Evolutionary conservation across 768 basidiomycete species (phyloP).

Genomic region (Tulasnella calospora): DNA sequence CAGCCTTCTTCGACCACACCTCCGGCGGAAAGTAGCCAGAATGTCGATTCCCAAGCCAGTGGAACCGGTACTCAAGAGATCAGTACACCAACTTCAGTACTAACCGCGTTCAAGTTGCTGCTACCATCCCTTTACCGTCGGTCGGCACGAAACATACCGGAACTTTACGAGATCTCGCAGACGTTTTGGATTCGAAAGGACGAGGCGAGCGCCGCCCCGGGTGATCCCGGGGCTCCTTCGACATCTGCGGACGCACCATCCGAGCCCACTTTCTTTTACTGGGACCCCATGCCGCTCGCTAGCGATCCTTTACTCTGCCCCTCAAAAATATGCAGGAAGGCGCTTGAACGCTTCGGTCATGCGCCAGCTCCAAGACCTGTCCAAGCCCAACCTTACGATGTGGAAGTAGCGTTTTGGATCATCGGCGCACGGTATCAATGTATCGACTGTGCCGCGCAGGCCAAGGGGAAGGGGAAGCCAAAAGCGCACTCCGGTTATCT

Average conservation of each 20-base stretch:
- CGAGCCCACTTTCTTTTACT: neutral
- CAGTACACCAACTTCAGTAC: neutral
- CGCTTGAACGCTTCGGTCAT: neutral
- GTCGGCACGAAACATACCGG: neutral
- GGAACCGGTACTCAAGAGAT: neutral
- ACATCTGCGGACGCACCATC: neutral
- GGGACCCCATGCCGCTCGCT: neutral
- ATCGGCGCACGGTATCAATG: neutral
- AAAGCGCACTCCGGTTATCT: neutral
- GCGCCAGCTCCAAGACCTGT: neutral
- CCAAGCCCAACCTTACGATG: neutral
- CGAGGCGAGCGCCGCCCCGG: neutral
- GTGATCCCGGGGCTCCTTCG: neutral
- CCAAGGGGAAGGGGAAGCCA: neutral
- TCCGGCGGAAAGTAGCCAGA: neutral
- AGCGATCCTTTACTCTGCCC: neutral
- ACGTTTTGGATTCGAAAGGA: neutral
- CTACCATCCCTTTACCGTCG: neutral
- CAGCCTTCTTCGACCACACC: neutral
- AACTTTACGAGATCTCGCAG: neutral
- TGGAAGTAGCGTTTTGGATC: neutral
- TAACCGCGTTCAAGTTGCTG: neutral
- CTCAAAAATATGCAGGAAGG: neutral
- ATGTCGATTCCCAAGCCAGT: neutral
- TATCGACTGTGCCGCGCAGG: neutral